Percentiles rank a stretch among this genome's conserved stretches.
These are phyloP conservation scores for Penicillium odoratum DNA, from an alignment of 495 filamentous ascomycete species.

Conservation along the genomic window DNA sequence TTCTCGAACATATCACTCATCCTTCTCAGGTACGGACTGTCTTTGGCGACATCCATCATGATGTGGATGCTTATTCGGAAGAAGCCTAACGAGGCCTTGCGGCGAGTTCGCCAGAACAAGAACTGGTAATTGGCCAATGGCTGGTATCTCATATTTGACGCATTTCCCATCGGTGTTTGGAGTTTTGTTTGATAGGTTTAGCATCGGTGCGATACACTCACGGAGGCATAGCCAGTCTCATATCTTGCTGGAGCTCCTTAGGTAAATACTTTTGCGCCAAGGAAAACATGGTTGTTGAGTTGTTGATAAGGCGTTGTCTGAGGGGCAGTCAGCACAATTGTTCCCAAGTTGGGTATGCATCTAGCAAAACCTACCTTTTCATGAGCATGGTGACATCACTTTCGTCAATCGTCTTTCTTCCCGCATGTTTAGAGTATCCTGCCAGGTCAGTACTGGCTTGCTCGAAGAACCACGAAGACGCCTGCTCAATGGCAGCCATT, in stretches of 20 bases:
- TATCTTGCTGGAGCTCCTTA: constrained; percentile 76
- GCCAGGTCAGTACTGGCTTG: constrained; percentile 77
- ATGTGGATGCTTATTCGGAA: constrained; percentile 90
- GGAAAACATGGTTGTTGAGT: constrained; percentile 73
- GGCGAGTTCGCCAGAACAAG: constrained; percentile 76
- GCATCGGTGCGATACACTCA: constrained; percentile 27
- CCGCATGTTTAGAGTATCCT: constrained; percentile 77
- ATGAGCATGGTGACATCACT: constrained; percentile 78
- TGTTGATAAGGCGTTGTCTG: constrained; percentile 77
- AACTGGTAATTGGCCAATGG: constrained; percentile 61
- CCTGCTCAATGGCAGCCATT: constrained; percentile 70
- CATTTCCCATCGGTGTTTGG: constrained; percentile 26
- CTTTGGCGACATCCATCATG: constrained; percentile 87
- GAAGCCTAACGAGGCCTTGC: constrained; percentile 69
- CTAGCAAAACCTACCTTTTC: constrained; percentile 58
- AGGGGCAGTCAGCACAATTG: constrained; percentile 30
- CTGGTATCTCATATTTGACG: not conserved
- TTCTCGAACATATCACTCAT: constrained; percentile 20
- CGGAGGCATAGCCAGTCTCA: constrained; percentile 67
- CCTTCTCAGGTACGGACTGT: constrained; percentile 76
- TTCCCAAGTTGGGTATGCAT: not conserved
- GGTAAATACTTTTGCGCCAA: constrained; percentile 80
- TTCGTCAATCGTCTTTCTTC: constrained; percentile 82
- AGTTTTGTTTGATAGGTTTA: constrained; percentile 21
- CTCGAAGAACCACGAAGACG: constrained; percentile 86